These are phyloP conservation scores for Boletus bicolor DNA, from an alignment of 768 basidiomycete species.

Conservation along the genomic window DNA sequence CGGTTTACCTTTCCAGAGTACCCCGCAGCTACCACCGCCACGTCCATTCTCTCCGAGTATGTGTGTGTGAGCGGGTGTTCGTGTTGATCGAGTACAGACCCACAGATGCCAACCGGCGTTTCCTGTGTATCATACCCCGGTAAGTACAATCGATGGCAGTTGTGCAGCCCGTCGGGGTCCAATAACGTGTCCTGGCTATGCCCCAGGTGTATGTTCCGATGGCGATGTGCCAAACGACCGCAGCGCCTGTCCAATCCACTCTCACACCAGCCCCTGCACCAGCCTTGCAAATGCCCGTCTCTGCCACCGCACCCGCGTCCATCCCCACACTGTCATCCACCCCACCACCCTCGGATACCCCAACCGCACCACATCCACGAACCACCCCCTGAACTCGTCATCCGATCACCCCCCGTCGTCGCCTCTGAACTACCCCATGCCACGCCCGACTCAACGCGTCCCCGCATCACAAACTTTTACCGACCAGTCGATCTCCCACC, in stretches of 20 bases:
- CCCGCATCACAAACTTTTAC: conserved; percentile 29
- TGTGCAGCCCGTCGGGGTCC: conserved; percentile 7
- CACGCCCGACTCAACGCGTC: too few species aligned
- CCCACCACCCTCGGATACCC: too few species aligned
- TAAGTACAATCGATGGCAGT: conserved; percentile 17
- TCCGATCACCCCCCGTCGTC: conserved; percentile 21
- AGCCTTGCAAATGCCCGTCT: too few species aligned
- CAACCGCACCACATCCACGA: too few species aligned
- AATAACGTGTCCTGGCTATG: conserved; percentile 29
- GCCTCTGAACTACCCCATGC: conserved; percentile 2
- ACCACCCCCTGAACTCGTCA: not conserved
- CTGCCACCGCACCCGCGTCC: too few species aligned
- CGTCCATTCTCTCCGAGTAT: conserved; percentile 15
- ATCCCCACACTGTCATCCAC: too few species aligned
- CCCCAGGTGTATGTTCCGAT: conserved; percentile 22
- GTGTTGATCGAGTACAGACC: conserved; percentile 23
- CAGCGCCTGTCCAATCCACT: too few species aligned
- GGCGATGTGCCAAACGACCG: too few species aligned
- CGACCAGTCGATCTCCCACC: conserved; percentile 9
- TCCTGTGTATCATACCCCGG: conserved; percentile 30
- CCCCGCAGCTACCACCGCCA: conserved; percentile 8
- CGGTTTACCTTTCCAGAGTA: conserved; percentile 14
- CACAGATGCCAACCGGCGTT: conserved; percentile 16
- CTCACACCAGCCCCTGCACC: too few species aligned
- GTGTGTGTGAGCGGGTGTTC: not conserved